These are phyloP conservation scores for Sclerotinia subarctica DNA, from an alignment of 2,329 filamentous ascomycete species.

Conservation along the genomic window DNA sequence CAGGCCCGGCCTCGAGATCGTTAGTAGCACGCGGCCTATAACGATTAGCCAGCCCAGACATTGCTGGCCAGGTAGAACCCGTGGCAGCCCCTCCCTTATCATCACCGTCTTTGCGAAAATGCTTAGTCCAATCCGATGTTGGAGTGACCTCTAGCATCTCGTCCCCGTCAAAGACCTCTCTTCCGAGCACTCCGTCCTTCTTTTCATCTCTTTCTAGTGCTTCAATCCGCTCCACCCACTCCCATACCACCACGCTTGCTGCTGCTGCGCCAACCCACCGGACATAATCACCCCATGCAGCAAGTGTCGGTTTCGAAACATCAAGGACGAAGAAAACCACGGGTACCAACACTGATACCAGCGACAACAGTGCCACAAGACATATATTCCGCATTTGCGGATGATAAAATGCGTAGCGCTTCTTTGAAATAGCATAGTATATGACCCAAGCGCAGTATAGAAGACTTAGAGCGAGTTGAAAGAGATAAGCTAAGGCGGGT, in stretches of 20 bases:
- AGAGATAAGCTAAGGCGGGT: constrained; percentile 72
- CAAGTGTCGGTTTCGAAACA: constrained; percentile 65
- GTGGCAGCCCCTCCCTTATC: constrained; percentile 27
- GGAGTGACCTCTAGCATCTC: constrained; percentile 67
- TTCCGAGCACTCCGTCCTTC: constrained; percentile 56
- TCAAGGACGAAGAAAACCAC: constrained; percentile 74
- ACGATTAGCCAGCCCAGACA: constrained; percentile 33
- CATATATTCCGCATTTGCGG: constrained; percentile 69
- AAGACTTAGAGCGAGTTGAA: constrained; percentile 66
- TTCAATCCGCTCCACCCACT: constrained; percentile 76
- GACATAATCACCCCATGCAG: constrained; percentile 74
- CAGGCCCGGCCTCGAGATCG: constrained; percentile 30
- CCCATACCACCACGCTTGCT: constrained; percentile 76
- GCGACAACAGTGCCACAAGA: constrained; percentile 62
- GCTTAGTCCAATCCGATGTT: constrained; percentile 48
- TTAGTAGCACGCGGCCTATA: constrained; percentile 29
- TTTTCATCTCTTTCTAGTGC: constrained; percentile 41
- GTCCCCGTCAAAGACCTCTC: constrained; percentile 70
- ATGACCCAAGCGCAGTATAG: constrained; percentile 73
- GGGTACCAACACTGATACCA: constrained; percentile 64
- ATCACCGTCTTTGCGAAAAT: constrained; percentile 28
- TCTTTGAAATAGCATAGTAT: constrained; percentile 69
- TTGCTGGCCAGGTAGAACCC: constrained; percentile 47
- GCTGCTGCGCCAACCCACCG: constrained; percentile 73
- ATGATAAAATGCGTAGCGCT: constrained; percentile 69